Conservation (phyloP, 1,139 yeast genomes). For the Nakaseomyces sp. region DNA sequence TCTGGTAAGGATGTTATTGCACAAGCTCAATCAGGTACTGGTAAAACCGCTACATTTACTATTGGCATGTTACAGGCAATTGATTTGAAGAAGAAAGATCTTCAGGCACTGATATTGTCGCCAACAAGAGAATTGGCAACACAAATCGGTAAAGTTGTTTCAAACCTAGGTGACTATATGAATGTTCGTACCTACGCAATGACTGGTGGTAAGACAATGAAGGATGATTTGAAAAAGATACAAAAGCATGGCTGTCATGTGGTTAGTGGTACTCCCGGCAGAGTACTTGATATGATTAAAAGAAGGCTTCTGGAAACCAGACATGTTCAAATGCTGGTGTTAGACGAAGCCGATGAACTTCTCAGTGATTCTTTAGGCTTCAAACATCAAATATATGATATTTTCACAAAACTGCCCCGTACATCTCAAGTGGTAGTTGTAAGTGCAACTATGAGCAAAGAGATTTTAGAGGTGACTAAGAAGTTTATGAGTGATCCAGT, state of each 20-base stretch:
- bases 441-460: conserved; percentile 83
- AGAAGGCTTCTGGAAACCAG: conserved; percentile 62
- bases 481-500: conserved; percentile 89
- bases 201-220: conserved; percentile 84
- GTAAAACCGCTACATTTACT: conserved; percentile 94
- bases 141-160: conserved; percentile 80
- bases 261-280: conserved; percentile 96
- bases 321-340: conserved; percentile 66
- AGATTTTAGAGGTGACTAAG: conserved; percentile 75
- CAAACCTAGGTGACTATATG: conserved; percentile 81
- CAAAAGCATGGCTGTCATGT: conserved; percentile 69
- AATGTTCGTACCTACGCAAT: conserved; percentile 79
- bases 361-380: conserved; percentile 68
- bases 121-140: conserved; percentile 95
- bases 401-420: conserved; percentile 70
- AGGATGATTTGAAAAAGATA: conserved; percentile 67
- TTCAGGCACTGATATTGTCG: conserved; percentile 75
- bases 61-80: conserved; percentile 82
- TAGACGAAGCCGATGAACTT: conserved; percentile 94
- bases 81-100: conserved; percentile 54
- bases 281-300: conserved; percentile 81
- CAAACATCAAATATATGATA: conserved; percentile 85
- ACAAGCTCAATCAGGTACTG: conserved; percentile 97
- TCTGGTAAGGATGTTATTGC: conserved; percentile 90
- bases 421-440: conserved; percentile 87